These are phyloP conservation scores for Cordyceps pruinosa DNA, from an alignment of 2,329 filamentous ascomycete genomes.

Conservation along the genomic window DNA sequence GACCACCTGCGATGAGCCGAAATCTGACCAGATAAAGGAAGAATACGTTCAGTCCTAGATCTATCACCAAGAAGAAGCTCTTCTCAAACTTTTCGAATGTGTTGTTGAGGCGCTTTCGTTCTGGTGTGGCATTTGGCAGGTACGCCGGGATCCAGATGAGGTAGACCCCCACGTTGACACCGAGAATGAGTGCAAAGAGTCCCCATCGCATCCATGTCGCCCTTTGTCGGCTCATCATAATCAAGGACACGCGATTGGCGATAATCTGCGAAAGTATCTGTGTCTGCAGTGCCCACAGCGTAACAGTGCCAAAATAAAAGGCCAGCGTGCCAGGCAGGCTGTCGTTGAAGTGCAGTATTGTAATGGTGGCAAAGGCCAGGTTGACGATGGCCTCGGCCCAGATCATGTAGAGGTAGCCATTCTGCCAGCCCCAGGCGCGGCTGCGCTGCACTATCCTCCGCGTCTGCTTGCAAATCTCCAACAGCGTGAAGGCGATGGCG, in stretches of 20 bases:
- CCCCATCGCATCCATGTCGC: constrained; percentile 29
- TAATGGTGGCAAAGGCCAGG: constrained; percentile 8
- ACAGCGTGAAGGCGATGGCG: constrained; percentile 21
- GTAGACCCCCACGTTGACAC: constrained; percentile 33
- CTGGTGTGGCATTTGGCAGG: constrained; percentile 13
- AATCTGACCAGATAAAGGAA: constrained; percentile 41
- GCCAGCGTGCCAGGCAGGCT: background rate
- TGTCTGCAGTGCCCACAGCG: constrained; percentile 23
- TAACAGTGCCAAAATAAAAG: constrained; percentile 7
- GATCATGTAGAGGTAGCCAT: constrained; percentile 13
- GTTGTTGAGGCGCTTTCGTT: constrained; percentile 15
- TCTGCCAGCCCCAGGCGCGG: constrained; percentile 17
- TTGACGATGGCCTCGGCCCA: constrained; percentile 9
- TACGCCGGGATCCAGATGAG: constrained; percentile 34
- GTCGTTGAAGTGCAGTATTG: background rate
- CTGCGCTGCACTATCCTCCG: constrained; percentile 16
- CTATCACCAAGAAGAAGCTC: constrained; percentile 41
- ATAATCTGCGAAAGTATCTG: constrained; percentile 39
- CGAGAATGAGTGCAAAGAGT: constrained; percentile 26
- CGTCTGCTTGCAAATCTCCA: constrained; percentile 19
- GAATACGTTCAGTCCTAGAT: constrained; percentile 41
- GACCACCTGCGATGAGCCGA: constrained; percentile 38
- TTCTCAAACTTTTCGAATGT: constrained; percentile 30
- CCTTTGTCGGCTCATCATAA: constrained; percentile 31
- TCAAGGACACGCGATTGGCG: constrained; percentile 36